Evolutionary conservation across 116 monocot species (phyloP).

Genomic region (Iris pallida): DNA sequence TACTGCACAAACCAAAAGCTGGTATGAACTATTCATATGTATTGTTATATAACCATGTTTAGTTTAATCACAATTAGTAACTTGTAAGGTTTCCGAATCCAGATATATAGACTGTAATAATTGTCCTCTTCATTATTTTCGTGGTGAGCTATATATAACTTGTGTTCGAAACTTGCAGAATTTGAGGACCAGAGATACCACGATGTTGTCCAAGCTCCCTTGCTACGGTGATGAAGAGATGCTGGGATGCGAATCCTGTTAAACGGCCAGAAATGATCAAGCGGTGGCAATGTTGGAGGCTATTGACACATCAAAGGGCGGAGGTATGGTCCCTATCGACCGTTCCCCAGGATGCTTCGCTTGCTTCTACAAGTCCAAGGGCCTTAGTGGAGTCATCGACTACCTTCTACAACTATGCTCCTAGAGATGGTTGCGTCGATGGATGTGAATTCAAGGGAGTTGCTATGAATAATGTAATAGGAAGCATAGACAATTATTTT

Average conservation of each 20-base stretch:
- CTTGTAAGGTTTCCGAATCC: no score
- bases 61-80: no score
- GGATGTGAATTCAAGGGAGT: no score
- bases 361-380: slow-evolving; percentile 55
- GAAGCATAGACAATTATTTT: no score
- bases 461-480: no score
- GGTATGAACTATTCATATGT: no score
- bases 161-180: slow-evolving; percentile 54
- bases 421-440: no score
- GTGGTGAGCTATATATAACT: no score
- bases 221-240: slow-evolving; percentile 83
- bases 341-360: slow-evolving; percentile 61
- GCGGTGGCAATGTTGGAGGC: slow-evolving; percentile 83
- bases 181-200: slow-evolving; percentile 87
- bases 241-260: slow-evolving; percentile 90
- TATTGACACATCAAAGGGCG: slow-evolving; percentile 81
- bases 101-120: no score
- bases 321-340: slow-evolving; percentile 81
- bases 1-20: no score
- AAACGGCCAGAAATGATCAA: slow-evolving; percentile 86
- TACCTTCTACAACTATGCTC: background rate
- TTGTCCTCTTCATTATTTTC: no score
- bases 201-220: slow-evolving; percentile 80
- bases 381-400: slow-evolving; percentile 29
- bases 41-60: no score